Conservation (phyloP, 2,329 filamentous ascomycete species). For the Exophiala sideris region DNA sequence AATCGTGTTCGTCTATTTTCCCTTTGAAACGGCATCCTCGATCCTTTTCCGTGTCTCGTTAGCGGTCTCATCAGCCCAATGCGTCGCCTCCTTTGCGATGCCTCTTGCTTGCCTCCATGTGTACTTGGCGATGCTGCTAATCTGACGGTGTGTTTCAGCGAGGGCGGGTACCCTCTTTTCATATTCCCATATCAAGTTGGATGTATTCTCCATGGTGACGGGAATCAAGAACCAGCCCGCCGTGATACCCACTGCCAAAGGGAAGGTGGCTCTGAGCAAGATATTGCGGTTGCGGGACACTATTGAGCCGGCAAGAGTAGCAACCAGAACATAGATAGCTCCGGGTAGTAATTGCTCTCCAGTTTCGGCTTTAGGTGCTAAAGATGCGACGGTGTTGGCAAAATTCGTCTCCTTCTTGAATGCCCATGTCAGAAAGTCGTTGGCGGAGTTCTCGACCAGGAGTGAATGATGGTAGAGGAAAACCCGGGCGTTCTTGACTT, state of each 20-base stretch:
- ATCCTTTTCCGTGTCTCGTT: slow-evolving; percentile 24
- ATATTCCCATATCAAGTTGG: slow-evolving; percentile 83
- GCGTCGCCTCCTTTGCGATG: slow-evolving; percentile 11
- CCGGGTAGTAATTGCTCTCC: slow-evolving; percentile 89
- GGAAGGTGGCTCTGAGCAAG: slow-evolving; percentile 71
- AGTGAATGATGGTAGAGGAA: slow-evolving; percentile 74
- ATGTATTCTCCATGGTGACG: slow-evolving; percentile 84
- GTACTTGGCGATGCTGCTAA: slow-evolving; percentile 66
- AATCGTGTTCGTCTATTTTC: slow-evolving; percentile 20
- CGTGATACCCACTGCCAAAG: slow-evolving; percentile 74
- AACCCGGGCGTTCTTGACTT: slow-evolving; percentile 76
- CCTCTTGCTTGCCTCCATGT: slow-evolving; percentile 49
- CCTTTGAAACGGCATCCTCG: slow-evolving; percentile 26
- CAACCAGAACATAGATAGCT: slow-evolving; percentile 85
- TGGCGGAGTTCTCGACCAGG: slow-evolving; percentile 75
- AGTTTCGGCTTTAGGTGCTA: slow-evolving; percentile 80
- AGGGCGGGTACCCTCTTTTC: slow-evolving; percentile 84
- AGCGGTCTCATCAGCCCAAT: slow-evolving; percentile 26
- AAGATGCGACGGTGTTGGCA: slow-evolving; percentile 80
- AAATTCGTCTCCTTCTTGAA: slow-evolving; percentile 86
- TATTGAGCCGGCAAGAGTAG: slow-evolving; percentile 92
- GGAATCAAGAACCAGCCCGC: slow-evolving; percentile 84
- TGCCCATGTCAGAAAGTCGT: slow-evolving; percentile 73
- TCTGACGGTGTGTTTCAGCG: slow-evolving; percentile 72
- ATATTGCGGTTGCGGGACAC: slow-evolving; percentile 83